Base-by-base conservation (phyloP, 352 stramenopile genomes). In the Pilasporangium apinafurcum region DNA sequence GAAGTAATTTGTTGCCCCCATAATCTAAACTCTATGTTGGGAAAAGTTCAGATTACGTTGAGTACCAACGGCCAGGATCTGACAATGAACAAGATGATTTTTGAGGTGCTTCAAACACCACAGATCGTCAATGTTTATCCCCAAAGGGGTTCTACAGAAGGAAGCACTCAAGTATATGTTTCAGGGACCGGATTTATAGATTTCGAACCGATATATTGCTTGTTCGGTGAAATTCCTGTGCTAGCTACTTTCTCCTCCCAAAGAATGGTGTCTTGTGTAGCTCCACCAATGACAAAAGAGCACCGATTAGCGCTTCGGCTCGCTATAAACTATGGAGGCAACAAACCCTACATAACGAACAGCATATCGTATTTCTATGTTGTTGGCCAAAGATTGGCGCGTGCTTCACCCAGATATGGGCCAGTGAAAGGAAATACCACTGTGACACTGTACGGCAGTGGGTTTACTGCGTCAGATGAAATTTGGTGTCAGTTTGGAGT, bases 341-440 rank as follows among this genome's bases (percentile, higher is more conserved):
- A n/a, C n/a, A n/a, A n/a, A n/a, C n/a, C n/a, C n/a, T n/a, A n/a
- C 21, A 28, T 37, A 13, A 44, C 44, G 12, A 43, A 51, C 28
- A n/a, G 12, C 8, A 28, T 51, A 17, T 7, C 8, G 4, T 51
- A 27, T 22, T 44, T 35, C 7, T 44, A 44, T 22, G 44, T 44
- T 1, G 26, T 37, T 2, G 32, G 10, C 27, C 33, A 17, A 5
- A 12, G 18, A 6, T 26, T 51, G 24, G 28, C 44, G 12, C 26
- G 33, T 6, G 7, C 37, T 9, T 22, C 25, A 12, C 46, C 46
- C 9, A n/a, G 26, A 2, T 3, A 34, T 5, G 46, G 37, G 2
- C n/a, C 37, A 37, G 28, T 53, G 8, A 38, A 46, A 13, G 46
- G 46, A 13, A 38, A 38, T 8, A 45, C 46, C 10, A 8, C 37